Evolutionary conservation across 129 eudicot genomes (phyloP).

Genomic region (Flaveria bidentis): DNA sequence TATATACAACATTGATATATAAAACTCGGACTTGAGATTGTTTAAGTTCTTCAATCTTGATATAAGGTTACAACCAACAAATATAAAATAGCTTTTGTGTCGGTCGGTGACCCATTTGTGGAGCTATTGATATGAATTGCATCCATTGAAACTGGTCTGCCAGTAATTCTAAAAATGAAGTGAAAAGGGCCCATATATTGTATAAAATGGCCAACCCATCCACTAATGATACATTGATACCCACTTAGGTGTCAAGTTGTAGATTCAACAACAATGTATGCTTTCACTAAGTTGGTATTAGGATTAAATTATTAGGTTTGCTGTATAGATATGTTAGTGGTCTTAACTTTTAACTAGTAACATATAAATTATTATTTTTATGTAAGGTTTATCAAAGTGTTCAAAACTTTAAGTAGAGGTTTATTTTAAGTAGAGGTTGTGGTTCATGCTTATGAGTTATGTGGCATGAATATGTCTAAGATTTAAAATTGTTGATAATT

Average conservation of each 20-base stretch:
- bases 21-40: too few species aligned
- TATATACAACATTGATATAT: too few species aligned
- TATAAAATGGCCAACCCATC: constrained; percentile 25
- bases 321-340: not conserved
- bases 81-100: too few species aligned
- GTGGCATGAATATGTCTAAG: not conserved
- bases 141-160: constrained; percentile 38
- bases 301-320: not conserved
- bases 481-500: not conserved
- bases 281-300: constrained; percentile 23
- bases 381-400: not conserved
- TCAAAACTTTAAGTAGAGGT: not conserved
- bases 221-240: not conserved
- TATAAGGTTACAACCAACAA: too few species aligned
- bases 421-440: not conserved
- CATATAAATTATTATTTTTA: not conserved
- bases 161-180: constrained; percentile 23
- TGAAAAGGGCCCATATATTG: not conserved
- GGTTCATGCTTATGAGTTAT: not conserved
- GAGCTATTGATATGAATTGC: constrained; percentile 4
- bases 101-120: too few species aligned
- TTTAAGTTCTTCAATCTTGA: too few species aligned
- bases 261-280: constrained; percentile 4
- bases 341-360: not conserved
- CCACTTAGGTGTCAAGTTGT: constrained; percentile 19